phyloP scores from a whole-genome alignment of 805 yeast genomes.

The Metschnikowia henanensis region DNA sequence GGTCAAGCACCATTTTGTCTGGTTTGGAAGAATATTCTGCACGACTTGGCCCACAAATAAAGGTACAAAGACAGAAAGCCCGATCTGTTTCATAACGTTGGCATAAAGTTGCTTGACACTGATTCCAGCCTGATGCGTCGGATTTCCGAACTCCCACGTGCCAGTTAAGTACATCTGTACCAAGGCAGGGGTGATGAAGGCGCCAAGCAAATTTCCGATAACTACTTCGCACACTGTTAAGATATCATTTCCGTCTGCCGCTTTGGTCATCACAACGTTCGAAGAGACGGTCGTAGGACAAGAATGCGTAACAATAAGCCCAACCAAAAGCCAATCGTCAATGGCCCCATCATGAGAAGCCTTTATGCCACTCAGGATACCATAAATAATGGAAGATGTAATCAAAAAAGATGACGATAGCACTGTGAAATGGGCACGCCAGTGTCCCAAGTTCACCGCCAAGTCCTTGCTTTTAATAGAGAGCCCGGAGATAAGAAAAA shows the following conservation, averaged over 20 bases:
- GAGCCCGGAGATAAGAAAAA: slow-evolving; percentile 79
- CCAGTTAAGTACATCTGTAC: slow-evolving; percentile 66
- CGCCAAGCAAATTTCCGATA: slow-evolving; percentile 82
- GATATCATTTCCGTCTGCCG: slow-evolving; percentile 80
- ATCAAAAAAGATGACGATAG: slow-evolving; percentile 67
- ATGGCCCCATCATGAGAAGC: slow-evolving; percentile 56
- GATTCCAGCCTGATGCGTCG: slow-evolving; percentile 47
- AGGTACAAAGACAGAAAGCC: slow-evolving; percentile 81
- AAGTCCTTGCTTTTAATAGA: slow-evolving; percentile 69
- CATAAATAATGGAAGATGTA: slow-evolving; percentile 70
- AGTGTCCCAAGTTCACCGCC: slow-evolving; percentile 61
- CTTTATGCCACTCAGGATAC: slow-evolving; percentile 66
- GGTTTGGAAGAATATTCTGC: slow-evolving; percentile 68
- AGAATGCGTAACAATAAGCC: slow-evolving; percentile 77
- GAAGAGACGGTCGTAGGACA: slow-evolving; percentile 94
- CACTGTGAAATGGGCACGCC: slow-evolving; percentile 82
- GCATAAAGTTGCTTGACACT: slow-evolving; percentile 60
- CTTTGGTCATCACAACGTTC: slow-evolving; percentile 87
- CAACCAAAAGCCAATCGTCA: slow-evolving; percentile 76
- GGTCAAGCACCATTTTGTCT: slow-evolving; percentile 57
- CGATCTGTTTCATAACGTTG: slow-evolving; percentile 85
- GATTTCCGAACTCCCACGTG: slow-evolving; percentile 77
- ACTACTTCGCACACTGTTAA: slow-evolving; percentile 82
- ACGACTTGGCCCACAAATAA: slow-evolving; percentile 84
- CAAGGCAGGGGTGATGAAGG: slow-evolving; percentile 84